Conservation (phyloP, 805 yeast genomes). For the Saturnispora bothae region DNA sequence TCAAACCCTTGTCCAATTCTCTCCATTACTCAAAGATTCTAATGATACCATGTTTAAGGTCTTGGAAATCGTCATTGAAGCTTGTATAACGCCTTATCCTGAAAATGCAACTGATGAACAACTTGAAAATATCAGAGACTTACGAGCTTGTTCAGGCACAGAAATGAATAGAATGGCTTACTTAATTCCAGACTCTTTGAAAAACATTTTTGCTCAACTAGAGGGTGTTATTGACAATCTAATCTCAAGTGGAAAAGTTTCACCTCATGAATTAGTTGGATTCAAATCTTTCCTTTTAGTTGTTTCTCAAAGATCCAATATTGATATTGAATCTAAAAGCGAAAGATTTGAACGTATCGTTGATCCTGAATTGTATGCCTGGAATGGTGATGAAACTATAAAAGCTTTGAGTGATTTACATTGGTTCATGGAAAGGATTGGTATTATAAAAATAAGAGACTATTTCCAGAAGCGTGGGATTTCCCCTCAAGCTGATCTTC, state of each 20-base stretch:
- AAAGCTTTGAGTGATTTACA: conserved; percentile 83
- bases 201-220: conserved; percentile 68
- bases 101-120: conserved; percentile 47
- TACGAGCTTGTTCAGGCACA: conserved; percentile 87
- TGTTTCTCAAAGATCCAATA: conserved; percentile 77
- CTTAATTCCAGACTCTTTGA: conserved; percentile 85
- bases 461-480: conserved; percentile 81
- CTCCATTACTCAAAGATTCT: conserved; percentile 76
- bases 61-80: conserved; percentile 72
- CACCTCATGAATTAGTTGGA: conserved; percentile 75
- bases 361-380: conserved; percentile 83
- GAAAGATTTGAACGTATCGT: conserved; percentile 79
- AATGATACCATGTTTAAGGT: conserved; percentile 69
- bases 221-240: conserved; percentile 72
- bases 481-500: conserved; percentile 60
- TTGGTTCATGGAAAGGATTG: conserved; percentile 97
- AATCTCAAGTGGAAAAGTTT: conserved; percentile 33
- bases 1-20: conserved; percentile 88
- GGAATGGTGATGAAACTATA: conserved; percentile 88
- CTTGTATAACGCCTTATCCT: conserved; percentile 77
- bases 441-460: conserved; percentile 86
- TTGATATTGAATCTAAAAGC: conserved; percentile 51
- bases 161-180: conserved; percentile 90
- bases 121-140: conserved; percentile 71
- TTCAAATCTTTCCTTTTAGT: conserved; percentile 87